Evolutionary conservation across 225 moss, liverwort and hornwort genomes (phyloP).

Genomic region (Neckera pumila): DNA sequence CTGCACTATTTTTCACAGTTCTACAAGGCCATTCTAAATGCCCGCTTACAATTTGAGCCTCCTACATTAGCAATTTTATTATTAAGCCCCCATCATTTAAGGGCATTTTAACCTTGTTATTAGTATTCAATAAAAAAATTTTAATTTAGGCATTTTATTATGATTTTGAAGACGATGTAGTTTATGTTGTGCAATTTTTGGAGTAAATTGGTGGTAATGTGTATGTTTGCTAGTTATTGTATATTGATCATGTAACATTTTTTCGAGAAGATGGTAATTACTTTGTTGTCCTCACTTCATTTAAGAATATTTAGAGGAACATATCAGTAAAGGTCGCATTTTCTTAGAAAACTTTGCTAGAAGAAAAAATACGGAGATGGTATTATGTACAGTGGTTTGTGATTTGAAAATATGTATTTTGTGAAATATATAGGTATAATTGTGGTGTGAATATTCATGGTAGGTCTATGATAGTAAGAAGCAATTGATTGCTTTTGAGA

Average conservation of each 20-base stretch:
- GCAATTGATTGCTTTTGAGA: not conserved
- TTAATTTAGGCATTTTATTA: no score
- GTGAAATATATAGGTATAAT: not conserved
- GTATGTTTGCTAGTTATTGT: not conserved
- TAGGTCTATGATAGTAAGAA: accelerated
- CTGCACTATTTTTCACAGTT: no score
- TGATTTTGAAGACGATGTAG: not conserved
- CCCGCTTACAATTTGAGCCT: no score
- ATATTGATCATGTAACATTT: not conserved
- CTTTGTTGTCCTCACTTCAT: not conserved
- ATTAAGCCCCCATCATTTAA: no score
- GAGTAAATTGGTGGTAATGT: accelerated
- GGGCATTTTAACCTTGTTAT: not conserved
- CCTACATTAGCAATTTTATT: no score
- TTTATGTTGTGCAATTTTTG: not conserved
- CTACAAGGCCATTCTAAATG: no score
- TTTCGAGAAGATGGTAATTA: accelerated
- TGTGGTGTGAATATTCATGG: accelerated
- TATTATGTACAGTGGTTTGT: not conserved
- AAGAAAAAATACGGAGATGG: not conserved
- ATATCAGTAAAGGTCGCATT: accelerated
- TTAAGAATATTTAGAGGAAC: not conserved
- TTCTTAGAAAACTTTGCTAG: not conserved
- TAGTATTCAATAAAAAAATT: no score
- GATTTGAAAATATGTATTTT: accelerated